Base-by-base conservation (phyloP, 139 green algal genomes). In the Nannochloris sp. region DNA sequence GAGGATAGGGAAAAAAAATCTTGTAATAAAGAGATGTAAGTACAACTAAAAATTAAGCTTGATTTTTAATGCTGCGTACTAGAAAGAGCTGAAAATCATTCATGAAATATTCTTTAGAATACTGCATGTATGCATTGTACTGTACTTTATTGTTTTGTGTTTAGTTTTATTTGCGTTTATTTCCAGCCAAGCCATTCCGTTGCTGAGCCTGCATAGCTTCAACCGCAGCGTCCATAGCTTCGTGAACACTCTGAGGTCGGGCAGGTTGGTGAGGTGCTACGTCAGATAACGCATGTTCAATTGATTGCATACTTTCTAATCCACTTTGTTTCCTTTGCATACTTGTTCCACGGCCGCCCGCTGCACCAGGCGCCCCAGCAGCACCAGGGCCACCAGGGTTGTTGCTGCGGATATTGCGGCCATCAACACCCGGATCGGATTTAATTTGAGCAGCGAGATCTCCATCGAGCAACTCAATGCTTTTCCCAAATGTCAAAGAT, bases 251-350 rank as follows among this genome's bases (percentile, higher is more conserved):
- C n/a, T n/a, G n/a, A n/a, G n/a, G n/a, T n/a, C n/a, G n/a, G n/a
- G n/a, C n/a, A n/a, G n/a, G n/a, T n/a, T n/a, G n/a, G n/a, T n/a
- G n/a, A n/a, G n/a, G n/a, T n/a, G n/a, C n/a, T n/a, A n/a, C n/a
- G n/a, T n/a, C n/a, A n/a, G n/a, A n/a, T n/a, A n/a, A n/a, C 35
- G 80, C 78, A 13, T 82, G 62, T 65, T 87, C 77, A 51, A 87
- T 84, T 54, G 65, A 78, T 61, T 83, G 71, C 81, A 87, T 87
- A 61, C 59, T 82, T 35, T 87, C 71, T 39, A 84, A 62, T 10
- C 81, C 81, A 23, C 45, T 67, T 12, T 59, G 9, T 19, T 9
- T 12, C 9, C 9, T 62, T 61, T 78, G 33, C 31, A 10, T 19
- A 54, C 58, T 12, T 53, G n/a, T 9, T 65, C 39, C 23, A 45